Conservation (phyloP, 2,329 filamentous ascomycete species). For the Botrytis fragariae region DNA sequence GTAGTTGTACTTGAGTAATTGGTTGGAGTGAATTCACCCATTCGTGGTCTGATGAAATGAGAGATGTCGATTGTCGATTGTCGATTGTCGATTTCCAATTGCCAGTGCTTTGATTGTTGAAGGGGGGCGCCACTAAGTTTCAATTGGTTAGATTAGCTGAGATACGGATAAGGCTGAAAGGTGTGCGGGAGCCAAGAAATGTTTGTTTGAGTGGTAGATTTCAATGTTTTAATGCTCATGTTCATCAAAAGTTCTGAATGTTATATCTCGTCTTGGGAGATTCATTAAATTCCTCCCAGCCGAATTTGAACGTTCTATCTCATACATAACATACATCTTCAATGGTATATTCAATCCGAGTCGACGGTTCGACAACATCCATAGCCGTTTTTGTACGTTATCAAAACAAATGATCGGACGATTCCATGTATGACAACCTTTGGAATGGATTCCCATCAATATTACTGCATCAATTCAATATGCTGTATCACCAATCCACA, state of each 20-base stretch:
- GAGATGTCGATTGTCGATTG: background rate
- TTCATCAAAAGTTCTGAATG: too few species aligned
- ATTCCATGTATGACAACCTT: background rate
- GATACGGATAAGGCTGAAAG: background rate
- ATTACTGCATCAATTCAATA: constrained; percentile 2
- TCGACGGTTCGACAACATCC: background rate
- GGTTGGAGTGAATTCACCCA: background rate
- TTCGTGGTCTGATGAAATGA: constrained; percentile 4
- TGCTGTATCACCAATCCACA: background rate
- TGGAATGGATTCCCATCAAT: background rate
- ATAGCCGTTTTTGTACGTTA: background rate
- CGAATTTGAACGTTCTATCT: background rate
- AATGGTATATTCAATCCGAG: background rate
- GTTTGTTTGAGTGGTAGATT: background rate
- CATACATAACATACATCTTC: too few species aligned
- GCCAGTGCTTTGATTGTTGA: background rate
- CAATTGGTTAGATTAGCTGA: background rate
- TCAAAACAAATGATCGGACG: background rate
- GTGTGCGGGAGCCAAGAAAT: constrained; percentile 3
- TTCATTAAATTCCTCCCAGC: background rate
- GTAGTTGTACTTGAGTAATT: background rate
- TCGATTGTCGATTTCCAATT: background rate
- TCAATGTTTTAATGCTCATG: background rate
- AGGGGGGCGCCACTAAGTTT: background rate
- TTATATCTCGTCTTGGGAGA: too few species aligned